Evolutionary conservation across 164 flowering plant species (phyloP).

Genomic region (Macadamia tetraphylla): DNA sequence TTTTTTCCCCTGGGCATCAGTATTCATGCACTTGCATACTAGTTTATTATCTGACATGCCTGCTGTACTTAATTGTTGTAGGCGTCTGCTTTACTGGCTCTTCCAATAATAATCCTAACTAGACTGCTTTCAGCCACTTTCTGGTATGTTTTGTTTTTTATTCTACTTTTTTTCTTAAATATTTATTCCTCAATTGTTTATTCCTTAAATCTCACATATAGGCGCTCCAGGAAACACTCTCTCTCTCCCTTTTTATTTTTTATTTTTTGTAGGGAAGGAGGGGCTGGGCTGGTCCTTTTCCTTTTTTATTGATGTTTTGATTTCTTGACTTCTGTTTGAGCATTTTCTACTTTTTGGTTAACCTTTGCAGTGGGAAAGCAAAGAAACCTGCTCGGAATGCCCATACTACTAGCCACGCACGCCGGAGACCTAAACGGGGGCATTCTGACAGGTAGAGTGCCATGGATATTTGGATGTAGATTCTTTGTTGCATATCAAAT

Average conservation of each 20-base stretch:
- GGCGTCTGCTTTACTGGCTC: slow-evolving; percentile 82
- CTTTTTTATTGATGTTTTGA: not conserved
- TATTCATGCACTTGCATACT: not conserved
- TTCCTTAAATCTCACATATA: not conserved
- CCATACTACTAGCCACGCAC: slow-evolving; percentile 31
- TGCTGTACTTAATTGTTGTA: slow-evolving; percentile 15
- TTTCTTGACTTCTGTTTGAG: not conserved
- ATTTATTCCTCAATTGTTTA: not conserved
- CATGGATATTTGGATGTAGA: not conserved
- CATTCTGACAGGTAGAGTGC: slow-evolving; percentile 24
- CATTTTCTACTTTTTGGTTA: not conserved
- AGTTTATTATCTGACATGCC: not conserved
- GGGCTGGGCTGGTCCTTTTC: not conserved
- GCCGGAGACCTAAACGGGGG: slow-evolving; percentile 47
- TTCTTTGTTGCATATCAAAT: not conserved
- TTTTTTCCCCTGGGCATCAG: no score
- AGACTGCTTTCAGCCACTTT: slow-evolving; percentile 35
- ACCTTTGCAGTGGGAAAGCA: slow-evolving; percentile 41
- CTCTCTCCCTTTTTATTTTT: not conserved
- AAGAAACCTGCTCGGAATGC: slow-evolving; percentile 33
- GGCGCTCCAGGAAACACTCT: not conserved
- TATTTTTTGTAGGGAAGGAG: not conserved
- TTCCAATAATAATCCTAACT: slow-evolving; percentile 47
- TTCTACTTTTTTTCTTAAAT: not conserved
- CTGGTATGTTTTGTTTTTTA: slow-evolving; percentile 34